Percentiles rank a stretch among this genome's conserved stretches.
These are phyloP conservation scores for Lactuca saligna DNA, from an alignment of 129 eudicot genomes.

Conservation along the genomic window DNA sequence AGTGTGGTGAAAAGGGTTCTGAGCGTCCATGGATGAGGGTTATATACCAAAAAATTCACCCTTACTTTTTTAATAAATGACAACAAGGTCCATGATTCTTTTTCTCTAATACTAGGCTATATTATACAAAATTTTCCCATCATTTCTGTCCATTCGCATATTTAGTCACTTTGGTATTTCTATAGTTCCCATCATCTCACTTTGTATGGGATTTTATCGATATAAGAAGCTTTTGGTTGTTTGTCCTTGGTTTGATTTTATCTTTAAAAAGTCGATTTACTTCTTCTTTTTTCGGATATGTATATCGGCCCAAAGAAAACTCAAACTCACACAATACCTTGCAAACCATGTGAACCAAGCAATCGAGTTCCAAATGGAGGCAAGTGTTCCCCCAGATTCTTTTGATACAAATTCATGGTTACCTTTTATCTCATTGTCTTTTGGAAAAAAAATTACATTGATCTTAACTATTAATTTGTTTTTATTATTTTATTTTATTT, in stretches of 20 bases:
- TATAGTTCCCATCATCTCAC: background rate
- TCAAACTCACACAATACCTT: no score
- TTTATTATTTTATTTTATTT: no score
- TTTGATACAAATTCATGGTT: no score
- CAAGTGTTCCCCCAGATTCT: no score
- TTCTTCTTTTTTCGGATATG: background rate
- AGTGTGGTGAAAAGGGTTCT: constrained; percentile 23
- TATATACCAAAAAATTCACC: constrained; percentile 21
- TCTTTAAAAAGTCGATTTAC: background rate
- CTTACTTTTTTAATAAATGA: constrained; percentile 1
- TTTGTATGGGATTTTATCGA: no score
- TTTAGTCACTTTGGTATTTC: background rate
- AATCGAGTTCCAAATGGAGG: no score
- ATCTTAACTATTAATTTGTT: no score
- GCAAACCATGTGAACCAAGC: background rate
- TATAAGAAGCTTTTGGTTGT: no score
- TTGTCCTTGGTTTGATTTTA: no score
- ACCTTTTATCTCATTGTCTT: no score
- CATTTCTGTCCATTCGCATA: background rate
- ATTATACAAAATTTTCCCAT: background rate
- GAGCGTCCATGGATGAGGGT: constrained; percentile 14
- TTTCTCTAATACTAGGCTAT: background rate
- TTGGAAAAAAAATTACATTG: no score
- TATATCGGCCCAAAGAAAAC: no score
- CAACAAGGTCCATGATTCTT: background rate